These are phyloP conservation scores for Venturia asperata DNA, from an alignment of 2,329 filamentous ascomycete genomes.

Conservation along the genomic window DNA sequence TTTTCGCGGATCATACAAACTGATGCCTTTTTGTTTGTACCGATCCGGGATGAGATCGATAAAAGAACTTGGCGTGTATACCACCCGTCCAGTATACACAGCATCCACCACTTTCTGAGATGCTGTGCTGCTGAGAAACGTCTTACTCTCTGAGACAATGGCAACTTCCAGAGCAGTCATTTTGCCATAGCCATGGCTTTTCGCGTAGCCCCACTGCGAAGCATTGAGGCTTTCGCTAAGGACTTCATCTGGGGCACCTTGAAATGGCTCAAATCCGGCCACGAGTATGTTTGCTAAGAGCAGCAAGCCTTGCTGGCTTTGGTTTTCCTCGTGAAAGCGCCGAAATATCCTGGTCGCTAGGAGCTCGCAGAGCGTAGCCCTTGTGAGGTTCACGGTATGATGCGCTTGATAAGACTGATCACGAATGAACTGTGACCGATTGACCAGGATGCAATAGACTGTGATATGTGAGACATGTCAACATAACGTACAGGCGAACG, in stretches of 20 bases:
- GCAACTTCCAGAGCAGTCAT: slow-evolving; percentile 75
- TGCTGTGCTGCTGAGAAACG: slow-evolving; percentile 67
- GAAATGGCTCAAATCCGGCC: slow-evolving; percentile 77
- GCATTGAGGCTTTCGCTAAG: slow-evolving; percentile 45
- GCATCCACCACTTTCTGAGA: slow-evolving; percentile 77
- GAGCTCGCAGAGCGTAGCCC: slow-evolving; percentile 71
- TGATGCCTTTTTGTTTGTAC: slow-evolving; percentile 78
- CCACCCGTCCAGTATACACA: slow-evolving; percentile 71
- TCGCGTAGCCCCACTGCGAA: slow-evolving; percentile 43
- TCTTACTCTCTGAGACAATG: slow-evolving; percentile 74
- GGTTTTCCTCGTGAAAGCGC: slow-evolving; percentile 70
- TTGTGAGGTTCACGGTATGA: slow-evolving; percentile 71
- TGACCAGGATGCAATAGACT: slow-evolving; percentile 80
- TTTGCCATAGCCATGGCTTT: slow-evolving; percentile 37
- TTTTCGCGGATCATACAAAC: slow-evolving; percentile 68
- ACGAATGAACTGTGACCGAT: slow-evolving; percentile 69
- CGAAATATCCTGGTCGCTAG: slow-evolving; percentile 71
- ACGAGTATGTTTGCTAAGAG: slow-evolving; percentile 73
- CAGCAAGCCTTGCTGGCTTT: slow-evolving; percentile 62
- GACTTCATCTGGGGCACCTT: slow-evolving; percentile 66
- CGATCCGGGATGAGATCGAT: slow-evolving; percentile 79
- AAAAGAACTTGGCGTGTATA: slow-evolving; percentile 75
- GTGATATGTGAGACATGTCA: background rate
- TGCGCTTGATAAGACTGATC: slow-evolving; percentile 70
- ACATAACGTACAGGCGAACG: slow-evolving; percentile 57